A percentile compares a stretch with the other conserved stretches of the same genome.
These are phyloP conservation scores for Xylaria sp. DNA, from an alignment of 2,329 filamentous ascomycete species.

Conservation along the genomic window DNA sequence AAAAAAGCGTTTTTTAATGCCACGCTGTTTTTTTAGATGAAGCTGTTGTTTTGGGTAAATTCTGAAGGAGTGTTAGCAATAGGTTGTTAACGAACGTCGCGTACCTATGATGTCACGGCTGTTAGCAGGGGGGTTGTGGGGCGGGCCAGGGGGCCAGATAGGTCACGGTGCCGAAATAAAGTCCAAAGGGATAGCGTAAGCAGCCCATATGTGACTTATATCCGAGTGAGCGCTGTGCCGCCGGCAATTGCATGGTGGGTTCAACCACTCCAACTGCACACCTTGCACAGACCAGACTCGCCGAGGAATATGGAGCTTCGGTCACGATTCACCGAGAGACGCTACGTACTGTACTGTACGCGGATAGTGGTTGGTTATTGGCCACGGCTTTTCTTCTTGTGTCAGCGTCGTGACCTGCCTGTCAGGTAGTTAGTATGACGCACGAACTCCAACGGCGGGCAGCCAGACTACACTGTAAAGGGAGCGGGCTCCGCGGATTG, in stretches of 20 bases:
- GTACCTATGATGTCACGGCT: too few relatives aligned
- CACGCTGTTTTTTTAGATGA: too few relatives aligned
- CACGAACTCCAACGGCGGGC: background rate
- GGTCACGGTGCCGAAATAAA: too few relatives aligned
- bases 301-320: conserved; percentile 33
- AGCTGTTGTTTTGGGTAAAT: too few relatives aligned
- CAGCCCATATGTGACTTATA: background rate
- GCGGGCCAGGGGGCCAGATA: too few relatives aligned
- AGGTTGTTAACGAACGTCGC: too few relatives aligned
- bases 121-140: too few relatives aligned
- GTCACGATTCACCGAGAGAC: conserved; percentile 35
- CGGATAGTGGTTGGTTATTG: conserved; percentile 10
- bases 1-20: too few relatives aligned
- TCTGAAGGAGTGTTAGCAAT: too few relatives aligned
- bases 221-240: conserved; percentile 8
- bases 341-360: conserved; percentile 2
- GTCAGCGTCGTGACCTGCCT: conserved; percentile 20
- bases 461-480: conserved; percentile 4
- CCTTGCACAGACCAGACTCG: conserved; percentile 11
- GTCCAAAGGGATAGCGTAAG: too few relatives aligned
- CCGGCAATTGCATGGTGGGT: conserved; percentile 28
- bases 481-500: conserved; percentile 22
- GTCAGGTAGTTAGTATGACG: background rate
- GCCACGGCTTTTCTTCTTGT: background rate
- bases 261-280: conserved; percentile 16